These are phyloP conservation scores for Angomonas ambiguus DNA, from an alignment of 208 protist species.

Conservation along the genomic window DNA sequence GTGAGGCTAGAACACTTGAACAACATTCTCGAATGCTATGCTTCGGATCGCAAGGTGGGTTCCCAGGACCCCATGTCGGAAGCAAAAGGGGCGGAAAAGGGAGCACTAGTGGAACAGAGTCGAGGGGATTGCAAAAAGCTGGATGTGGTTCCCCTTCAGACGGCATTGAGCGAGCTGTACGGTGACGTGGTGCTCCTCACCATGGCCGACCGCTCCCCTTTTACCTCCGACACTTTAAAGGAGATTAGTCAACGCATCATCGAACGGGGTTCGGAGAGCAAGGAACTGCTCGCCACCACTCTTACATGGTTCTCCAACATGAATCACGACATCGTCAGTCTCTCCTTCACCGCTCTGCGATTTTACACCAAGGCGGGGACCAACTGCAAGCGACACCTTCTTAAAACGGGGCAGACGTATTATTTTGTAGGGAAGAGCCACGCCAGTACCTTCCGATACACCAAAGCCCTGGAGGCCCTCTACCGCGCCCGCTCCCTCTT, in stretches of 20 bases:
- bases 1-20: slow-evolving; percentile 67
- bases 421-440: slow-evolving; percentile 64
- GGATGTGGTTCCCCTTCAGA: slow-evolving; percentile 29
- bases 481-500: slow-evolving; percentile 58
- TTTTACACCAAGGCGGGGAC: slow-evolving; percentile 52
- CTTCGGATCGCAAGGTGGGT: background rate
- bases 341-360: slow-evolving; percentile 73
- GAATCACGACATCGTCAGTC: slow-evolving; percentile 41
- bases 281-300: slow-evolving; percentile 20
- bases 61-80: background rate
- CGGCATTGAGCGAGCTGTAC: slow-evolving; percentile 63
- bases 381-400: slow-evolving; percentile 35
- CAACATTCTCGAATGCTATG: slow-evolving; percentile 16
- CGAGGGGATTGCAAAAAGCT: background rate
- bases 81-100: background rate
- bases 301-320: slow-evolving; percentile 56
- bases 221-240: slow-evolving; percentile 48
- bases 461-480: slow-evolving; percentile 76
- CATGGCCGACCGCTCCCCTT: slow-evolving; percentile 56
- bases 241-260: slow-evolving; percentile 44
- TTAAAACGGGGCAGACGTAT: slow-evolving; percentile 67
- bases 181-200: slow-evolving; percentile 64
- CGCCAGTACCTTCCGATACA: slow-evolving; percentile 59
- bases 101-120: background rate
- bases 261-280: slow-evolving; percentile 19